Evolutionary conservation across 169 alveolate species (phyloP), one percentile per base, ranked within the genome.

Genomic region (Babesia ovata): DNA sequence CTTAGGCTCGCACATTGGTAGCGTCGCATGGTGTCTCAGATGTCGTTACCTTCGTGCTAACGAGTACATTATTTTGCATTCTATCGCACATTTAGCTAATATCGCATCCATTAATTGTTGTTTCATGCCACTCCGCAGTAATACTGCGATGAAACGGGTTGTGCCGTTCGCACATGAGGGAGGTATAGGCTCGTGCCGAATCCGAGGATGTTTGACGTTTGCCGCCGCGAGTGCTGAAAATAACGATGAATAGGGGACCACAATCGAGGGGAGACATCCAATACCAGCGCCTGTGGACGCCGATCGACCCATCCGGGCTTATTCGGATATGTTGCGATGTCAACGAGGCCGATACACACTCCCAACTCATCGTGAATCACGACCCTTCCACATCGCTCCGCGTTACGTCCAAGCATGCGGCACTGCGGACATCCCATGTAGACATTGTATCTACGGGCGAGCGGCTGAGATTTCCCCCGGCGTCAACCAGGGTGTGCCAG

Each of bases 291-390:
- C 65, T 67, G 29, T 67, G 76, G 76, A 19, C 66, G 22, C 76
- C 76, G 4, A 22, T 67, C 44, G 76, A 67, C 58, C 76, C 76
- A 14, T 67, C 76, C 0, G 76, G 76, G 9, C 26, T 52, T 26
- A 29, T 67, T 50, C 49, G 76, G 29, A n/a, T 17, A 7, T 24
- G 54, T 57, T 67, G 54, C 58, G 22, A n/a, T 9, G 11, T 19
- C 9, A 19, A 3, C 53, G 44, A 28, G n/a, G 28, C 13, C n/a
- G 76, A 50, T 33, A 29, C 16, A 7, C 65, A 67, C 56, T 67
- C 76, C 26, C 76, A 67, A 33, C 42, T 67, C 66, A 65, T 67
- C 24, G 24, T 53, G 21, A 67, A 50, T 48, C 3, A 22, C n/a
- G 44, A 33, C 24, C 58, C 63, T 16, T 49, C 44, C 2, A 16